Conservation (phyloP, 2,329 filamentous ascomycete genomes). For the Penicillium oxalicum region DNA sequence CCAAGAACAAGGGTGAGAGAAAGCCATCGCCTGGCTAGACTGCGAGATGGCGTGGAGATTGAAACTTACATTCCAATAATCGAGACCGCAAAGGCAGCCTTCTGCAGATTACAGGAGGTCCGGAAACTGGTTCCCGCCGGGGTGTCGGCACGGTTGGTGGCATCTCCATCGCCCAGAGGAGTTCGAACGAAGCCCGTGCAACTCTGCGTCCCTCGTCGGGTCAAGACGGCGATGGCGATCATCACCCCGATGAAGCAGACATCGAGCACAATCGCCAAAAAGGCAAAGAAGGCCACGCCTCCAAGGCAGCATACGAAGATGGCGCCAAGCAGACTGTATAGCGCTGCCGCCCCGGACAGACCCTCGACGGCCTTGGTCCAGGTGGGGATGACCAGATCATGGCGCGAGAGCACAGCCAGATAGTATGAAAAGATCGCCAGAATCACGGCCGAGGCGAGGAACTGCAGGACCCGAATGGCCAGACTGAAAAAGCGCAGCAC, state of each 20-base stretch:
- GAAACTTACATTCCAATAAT: constrained; percentile 65
- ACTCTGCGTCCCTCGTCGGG: constrained; percentile 59
- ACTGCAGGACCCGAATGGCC: constrained; percentile 66
- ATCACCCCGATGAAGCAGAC: constrained; percentile 69
- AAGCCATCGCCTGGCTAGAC: background rate
- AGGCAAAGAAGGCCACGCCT: constrained; percentile 65
- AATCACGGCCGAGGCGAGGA: constrained; percentile 66
- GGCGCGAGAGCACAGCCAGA: constrained; percentile 64
- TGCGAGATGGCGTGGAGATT: background rate
- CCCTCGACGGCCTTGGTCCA: constrained; percentile 70
- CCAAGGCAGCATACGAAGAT: constrained; percentile 74
- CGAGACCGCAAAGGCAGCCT: constrained; percentile 68
- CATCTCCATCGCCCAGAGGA: constrained; percentile 61
- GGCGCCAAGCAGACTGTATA: constrained; percentile 70
- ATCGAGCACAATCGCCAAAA: constrained; percentile 69
- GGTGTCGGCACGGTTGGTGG: constrained; percentile 39
- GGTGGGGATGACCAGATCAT: constrained; percentile 56
- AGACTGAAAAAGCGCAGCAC: constrained; percentile 65
- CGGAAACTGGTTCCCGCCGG: constrained; percentile 44
- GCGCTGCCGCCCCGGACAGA: constrained; percentile 64
- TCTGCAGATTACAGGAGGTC: constrained; percentile 71
- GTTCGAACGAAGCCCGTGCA: constrained; percentile 63
- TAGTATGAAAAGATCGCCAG: constrained; percentile 81
- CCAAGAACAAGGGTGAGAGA: background rate
- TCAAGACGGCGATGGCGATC: constrained; percentile 73